Percentiles rank a stretch among this genome's conserved stretches.
phyloP scores from a whole-genome alignment of 192 early-diverging fungal genomes.

The Gonapodya prolifera region DNA sequence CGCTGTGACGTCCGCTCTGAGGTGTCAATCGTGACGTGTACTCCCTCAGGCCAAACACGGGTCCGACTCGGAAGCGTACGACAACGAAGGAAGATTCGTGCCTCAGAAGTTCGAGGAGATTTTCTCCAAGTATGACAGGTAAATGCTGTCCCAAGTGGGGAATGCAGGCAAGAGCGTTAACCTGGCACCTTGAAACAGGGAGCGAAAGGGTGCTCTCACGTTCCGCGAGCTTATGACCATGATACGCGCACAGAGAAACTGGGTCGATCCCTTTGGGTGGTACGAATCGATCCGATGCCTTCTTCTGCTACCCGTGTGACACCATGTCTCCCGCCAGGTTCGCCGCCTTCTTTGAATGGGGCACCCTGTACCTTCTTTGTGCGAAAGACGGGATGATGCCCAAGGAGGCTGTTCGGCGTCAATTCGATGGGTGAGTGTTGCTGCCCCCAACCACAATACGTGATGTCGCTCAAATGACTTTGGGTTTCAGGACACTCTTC shows the following conservation, averaged over 20 bases:
- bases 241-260: slow-evolving; percentile 15
- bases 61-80: slow-evolving; percentile 29
- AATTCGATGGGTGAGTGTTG: background rate
- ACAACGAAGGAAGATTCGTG: slow-evolving; percentile 18
- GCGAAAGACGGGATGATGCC: background rate
- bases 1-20: background rate
- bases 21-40: background rate
- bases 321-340: background rate
- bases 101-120: slow-evolving; percentile 42
- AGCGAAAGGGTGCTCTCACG: slow-evolving; percentile 18
- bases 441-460: background rate
- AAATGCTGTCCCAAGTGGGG: background rate
- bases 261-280: slow-evolving; percentile 21
- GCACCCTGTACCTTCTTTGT: slow-evolving; percentile 1
- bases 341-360: slow-evolving; percentile 4
- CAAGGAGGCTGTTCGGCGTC: background rate
- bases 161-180: background rate
- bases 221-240: slow-evolving; percentile 13
- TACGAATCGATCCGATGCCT: background rate
- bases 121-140: slow-evolving; percentile 22
- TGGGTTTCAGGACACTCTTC: background rate
- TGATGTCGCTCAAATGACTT: background rate
- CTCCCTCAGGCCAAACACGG: slow-evolving; percentile 28
- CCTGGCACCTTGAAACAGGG: background rate
- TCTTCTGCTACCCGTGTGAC: background rate